Base-by-base conservation (phyloP, 164 flowering plant genomes). In the Brasenia schreberi region DNA sequence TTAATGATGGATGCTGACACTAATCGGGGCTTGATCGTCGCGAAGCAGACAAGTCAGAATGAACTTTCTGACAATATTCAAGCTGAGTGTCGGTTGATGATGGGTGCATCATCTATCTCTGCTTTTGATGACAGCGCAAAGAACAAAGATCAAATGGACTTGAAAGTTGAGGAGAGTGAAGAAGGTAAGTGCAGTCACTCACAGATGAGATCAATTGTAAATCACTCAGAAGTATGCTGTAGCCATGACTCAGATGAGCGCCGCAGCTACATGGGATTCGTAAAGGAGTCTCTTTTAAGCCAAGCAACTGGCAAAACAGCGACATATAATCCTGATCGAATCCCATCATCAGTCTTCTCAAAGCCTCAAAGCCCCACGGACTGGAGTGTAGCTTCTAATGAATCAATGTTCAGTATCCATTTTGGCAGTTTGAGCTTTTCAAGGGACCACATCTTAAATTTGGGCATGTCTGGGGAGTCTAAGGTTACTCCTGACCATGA, bases 301-400 rank as follows among this genome's bases (percentile, higher is more conserved):
- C 81, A 74, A 64, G 1, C 56, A 5, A 75, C 70, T 77, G 84
- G 53, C 1, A 12, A 45, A 45, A 12, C 53, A 45, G 53, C 2
- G 53, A 45, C 4, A 7, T 45, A 45, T 45, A 12, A 45, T 12
- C 53, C 71, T 5, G 81, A 79, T 66, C 70, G 92, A 61, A 87
- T 87, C 52, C 92, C 92, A 9, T 42, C 79, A 5, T 79, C 80
- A 9, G 71, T 84, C 18, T 87, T 87, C 62, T 23, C 81, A 3
- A 61, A 67, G 12, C 58, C 63, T 18, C 77, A 69, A 64, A 71
- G 82, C 12, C 1, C 78, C 6, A 69, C 67, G 2, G 71, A 73
- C 0, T 85, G 90, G 92, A 85, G 92, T 56, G 67, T 68, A 5
- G 79, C 84, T 59, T 87, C 92, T 5, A 87, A 82, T 49, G 92